Conservation (phyloP, 352 stramenopile genomes). For the Globisporangium irregulare region DNA sequence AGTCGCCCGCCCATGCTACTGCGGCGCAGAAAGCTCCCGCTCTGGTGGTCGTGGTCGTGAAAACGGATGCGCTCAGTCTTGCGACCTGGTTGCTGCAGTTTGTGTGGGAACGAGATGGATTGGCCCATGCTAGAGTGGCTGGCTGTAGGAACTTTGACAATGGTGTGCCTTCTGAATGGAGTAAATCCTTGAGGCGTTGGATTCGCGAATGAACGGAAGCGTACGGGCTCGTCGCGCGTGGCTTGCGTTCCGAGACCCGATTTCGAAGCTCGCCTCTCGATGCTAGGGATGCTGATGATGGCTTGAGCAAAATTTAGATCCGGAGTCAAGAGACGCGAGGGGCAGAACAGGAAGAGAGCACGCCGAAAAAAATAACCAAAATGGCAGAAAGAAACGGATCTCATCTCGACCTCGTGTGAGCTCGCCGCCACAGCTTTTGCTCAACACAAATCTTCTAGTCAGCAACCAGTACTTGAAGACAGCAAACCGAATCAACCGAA, state of each 20-base stretch:
- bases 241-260: not conserved
- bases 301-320: not conserved
- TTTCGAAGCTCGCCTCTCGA: not conserved
- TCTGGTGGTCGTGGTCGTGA: not conserved
- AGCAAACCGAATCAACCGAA: not conserved
- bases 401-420: not conserved
- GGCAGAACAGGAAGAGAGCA: not conserved
- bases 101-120: conserved; percentile 4
- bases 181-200: not conserved
- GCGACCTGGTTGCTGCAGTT: not conserved
- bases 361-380: not conserved
- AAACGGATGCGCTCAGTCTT: conserved; percentile 2
- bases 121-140: conserved; percentile 8
- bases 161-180: not conserved
- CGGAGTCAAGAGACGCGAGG: too few relatives aligned
- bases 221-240: not conserved
- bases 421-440: too few relatives aligned
- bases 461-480: not conserved
- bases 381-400: not conserved
- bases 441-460: not conserved
- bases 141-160: not conserved
- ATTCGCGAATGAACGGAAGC: not conserved
- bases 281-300: not conserved
- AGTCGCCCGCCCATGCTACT: conserved; percentile 16
- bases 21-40: conserved; percentile 2